These are phyloP conservation scores for Fusarium subtropicale DNA, from an alignment of 2,329 filamentous ascomycete species.

Conservation along the genomic window DNA sequence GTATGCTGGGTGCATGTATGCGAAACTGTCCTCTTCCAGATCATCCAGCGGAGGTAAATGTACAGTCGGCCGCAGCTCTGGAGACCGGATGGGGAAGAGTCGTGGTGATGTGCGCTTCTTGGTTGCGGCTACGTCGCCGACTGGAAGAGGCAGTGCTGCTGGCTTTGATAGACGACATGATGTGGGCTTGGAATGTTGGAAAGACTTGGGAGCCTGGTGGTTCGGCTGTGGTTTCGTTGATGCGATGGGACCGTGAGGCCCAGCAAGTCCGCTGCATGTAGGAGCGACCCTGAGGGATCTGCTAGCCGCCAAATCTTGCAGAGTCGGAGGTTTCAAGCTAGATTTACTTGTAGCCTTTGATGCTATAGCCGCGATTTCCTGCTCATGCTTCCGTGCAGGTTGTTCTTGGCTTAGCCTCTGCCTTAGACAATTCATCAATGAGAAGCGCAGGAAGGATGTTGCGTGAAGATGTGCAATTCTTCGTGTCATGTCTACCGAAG, in stretches of 20 bases:
- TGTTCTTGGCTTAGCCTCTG: constrained; percentile 54
- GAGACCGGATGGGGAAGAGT: constrained; percentile 51
- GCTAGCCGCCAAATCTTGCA: constrained; percentile 39
- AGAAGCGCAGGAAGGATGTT: constrained; percentile 70
- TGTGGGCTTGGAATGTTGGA: constrained; percentile 36
- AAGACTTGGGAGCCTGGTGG: constrained; percentile 14
- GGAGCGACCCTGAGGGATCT: constrained; percentile 34
- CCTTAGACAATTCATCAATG: constrained; percentile 72
- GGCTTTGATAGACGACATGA: constrained; percentile 48
- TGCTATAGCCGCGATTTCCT: constrained; percentile 38
- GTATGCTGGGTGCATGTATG: constrained; percentile 61
- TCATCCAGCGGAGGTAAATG: constrained; percentile 47
- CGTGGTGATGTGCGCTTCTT: constrained; percentile 48
- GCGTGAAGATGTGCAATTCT: constrained; percentile 59
- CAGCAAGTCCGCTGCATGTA: constrained; percentile 19
- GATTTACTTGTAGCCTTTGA: constrained; percentile 37
- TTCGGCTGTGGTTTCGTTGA: constrained; percentile 18
- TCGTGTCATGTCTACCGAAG: constrained; percentile 53
- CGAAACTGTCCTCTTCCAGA: constrained; percentile 59
- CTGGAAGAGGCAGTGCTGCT: constrained; percentile 47
- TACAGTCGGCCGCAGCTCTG: constrained; percentile 48
- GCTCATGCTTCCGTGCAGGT: constrained; percentile 49
- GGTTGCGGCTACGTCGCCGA: constrained; percentile 43
- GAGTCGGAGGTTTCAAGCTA: constrained; percentile 40
- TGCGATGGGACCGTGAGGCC: constrained; percentile 11